A percentile compares a stretch with the other conserved stretches of the same genome.
These are phyloP conservation scores for Sugiyamaella chiloensis DNA, from an alignment of 805 yeast species.

Conservation along the genomic window DNA sequence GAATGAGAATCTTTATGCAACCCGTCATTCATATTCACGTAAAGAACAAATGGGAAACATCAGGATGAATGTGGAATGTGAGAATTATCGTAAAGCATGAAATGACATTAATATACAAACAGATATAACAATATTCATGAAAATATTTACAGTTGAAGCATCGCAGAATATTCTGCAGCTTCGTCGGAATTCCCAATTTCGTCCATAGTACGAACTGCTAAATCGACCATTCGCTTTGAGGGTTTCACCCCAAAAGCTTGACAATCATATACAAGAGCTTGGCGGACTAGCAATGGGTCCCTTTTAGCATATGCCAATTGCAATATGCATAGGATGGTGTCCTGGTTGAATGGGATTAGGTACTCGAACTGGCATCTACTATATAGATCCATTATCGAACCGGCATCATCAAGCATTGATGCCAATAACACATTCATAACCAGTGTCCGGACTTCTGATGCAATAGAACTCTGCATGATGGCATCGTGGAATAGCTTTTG, in stretches of 20 bases:
- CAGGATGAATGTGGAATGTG: too few species aligned
- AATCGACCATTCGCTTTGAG: constrained; percentile 4
- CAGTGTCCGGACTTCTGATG: constrained; percentile 22
- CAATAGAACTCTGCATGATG: constrained; percentile 5
- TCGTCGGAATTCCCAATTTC: not conserved
- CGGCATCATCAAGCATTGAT: not conserved
- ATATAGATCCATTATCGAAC: constrained; percentile 10
- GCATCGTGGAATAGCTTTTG: not conserved
- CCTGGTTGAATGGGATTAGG: constrained; percentile 16
- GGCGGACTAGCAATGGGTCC: constrained; percentile 9
- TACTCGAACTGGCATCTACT: constrained; percentile 4
- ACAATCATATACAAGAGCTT: constrained; percentile 2
- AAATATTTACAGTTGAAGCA: not conserved
- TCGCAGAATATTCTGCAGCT: not conserved
- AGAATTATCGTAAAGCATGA: too few species aligned
- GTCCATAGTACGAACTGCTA: constrained; percentile 2
- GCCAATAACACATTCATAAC: constrained; percentile 25
- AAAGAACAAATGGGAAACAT: too few species aligned
- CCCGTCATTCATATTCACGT: too few species aligned
- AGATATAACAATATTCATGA: too few species aligned
- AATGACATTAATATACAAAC: too few species aligned
- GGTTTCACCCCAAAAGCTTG: constrained; percentile 3
- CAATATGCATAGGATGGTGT: constrained; percentile 13
- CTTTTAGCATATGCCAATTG: constrained; percentile 1
- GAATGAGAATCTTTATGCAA: too few species aligned